These are phyloP conservation scores for Colletotrichum chrysophilum DNA, from an alignment of 2,329 filamentous ascomycete species.

Conservation along the genomic window DNA sequence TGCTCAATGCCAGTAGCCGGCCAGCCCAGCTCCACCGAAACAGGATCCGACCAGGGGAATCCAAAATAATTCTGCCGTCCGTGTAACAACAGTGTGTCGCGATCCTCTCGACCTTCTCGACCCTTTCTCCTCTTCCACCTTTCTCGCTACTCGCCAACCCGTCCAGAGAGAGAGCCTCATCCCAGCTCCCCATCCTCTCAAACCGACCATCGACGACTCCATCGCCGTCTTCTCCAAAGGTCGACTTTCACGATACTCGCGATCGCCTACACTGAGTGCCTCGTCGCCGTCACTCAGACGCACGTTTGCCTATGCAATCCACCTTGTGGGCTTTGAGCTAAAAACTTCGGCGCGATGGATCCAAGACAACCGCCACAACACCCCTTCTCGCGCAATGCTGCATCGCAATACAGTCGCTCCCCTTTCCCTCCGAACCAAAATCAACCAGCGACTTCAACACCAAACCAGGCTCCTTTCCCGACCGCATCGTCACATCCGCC, in stretches of 20 bases:
- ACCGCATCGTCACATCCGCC: conserved; percentile 13
- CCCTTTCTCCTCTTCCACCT: background rate
- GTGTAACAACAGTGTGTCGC: conserved; percentile 23
- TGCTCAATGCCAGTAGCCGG: conserved; percentile 10
- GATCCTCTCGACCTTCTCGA: conserved; percentile 12
- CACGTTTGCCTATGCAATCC: conserved; percentile 13
- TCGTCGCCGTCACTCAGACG: conserved; percentile 6
- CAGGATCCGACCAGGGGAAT: conserved; percentile 19
- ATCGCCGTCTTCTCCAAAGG: background rate
- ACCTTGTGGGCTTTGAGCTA: conserved; percentile 33
- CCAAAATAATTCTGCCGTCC: conserved; percentile 23
- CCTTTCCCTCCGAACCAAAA: conserved; percentile 24
- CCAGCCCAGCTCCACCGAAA: conserved; percentile 15
- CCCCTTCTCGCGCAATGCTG: conserved; percentile 31
- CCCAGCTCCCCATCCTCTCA: background rate
- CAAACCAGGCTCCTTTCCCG: conserved; percentile 24
- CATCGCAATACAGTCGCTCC: conserved; percentile 34
- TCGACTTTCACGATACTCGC: conserved; percentile 1
- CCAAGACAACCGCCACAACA: conserved; percentile 35
- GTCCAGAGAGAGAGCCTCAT: background rate
- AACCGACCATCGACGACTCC: background rate
- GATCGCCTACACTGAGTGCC: conserved; percentile 6
- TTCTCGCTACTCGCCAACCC: background rate
- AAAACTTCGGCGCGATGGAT: conserved; percentile 40
- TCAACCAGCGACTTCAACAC: conserved; percentile 3